Conservation (phyloP, 305 asterid genomes). For the Caryopteris hybrid region DNA sequence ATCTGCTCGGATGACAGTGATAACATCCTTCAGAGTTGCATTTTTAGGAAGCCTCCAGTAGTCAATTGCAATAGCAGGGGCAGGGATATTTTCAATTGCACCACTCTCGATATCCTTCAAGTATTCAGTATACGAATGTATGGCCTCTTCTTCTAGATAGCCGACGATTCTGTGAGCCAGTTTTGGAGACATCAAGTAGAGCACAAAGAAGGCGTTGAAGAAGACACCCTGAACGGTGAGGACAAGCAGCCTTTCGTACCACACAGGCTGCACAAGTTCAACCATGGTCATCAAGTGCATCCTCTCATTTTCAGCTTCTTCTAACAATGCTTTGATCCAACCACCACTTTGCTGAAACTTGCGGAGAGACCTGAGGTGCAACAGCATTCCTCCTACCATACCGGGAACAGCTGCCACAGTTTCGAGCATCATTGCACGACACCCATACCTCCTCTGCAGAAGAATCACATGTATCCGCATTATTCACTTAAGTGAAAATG, state of each 20-base stretch:
- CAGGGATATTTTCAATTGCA: conserved; percentile 62
- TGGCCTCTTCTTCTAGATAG: conserved; percentile 92
- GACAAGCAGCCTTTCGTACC: conserved; percentile 89
- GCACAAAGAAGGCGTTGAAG: conserved; percentile 81
- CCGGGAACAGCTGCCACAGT: conserved; percentile 99
- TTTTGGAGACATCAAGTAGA: conserved; percentile 73
- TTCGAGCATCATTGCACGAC: conserved; percentile 99
- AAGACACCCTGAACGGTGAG: conserved; percentile 85
- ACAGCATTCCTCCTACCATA: conserved; percentile 92
- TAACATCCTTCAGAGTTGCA: conserved; percentile 77
- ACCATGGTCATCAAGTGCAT: conserved; percentile 99
- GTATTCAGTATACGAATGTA: conserved; percentile 82
- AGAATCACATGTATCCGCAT: not conserved
- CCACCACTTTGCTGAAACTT: conserved; percentile 94
- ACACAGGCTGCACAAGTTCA: conserved; percentile 87
- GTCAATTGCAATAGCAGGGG: conserved; percentile 94
- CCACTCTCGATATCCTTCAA: conserved; percentile 79
- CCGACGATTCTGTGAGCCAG: conserved; percentile 94
- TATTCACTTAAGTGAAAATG: not conserved
- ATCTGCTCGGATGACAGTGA: conserved; percentile 82
- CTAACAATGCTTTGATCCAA: conserved; percentile 94
- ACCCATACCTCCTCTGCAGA: conserved; percentile 83
- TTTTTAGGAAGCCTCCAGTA: conserved; percentile 90
- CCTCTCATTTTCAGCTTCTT: conserved; percentile 98
- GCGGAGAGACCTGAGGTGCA: conserved; percentile 86